phyloP scores from a whole-genome alignment of 495 filamentous ascomycete species.

The Terfezia boudieri region DNA sequence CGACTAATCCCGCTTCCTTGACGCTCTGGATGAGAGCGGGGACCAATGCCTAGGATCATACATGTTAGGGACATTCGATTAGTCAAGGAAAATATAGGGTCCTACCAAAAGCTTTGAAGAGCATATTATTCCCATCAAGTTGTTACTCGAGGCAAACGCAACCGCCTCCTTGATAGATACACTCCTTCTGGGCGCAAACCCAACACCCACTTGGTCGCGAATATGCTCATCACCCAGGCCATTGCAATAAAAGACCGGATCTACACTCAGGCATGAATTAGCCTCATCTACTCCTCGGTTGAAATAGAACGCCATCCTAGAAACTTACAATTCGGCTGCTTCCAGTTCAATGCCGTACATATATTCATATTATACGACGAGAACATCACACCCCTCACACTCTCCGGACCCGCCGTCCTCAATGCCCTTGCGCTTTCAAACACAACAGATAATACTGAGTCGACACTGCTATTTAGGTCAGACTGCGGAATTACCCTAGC shows the following conservation, averaged over 20 bases:
- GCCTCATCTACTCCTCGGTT: neutral
- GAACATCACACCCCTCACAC: constrained; percentile 70
- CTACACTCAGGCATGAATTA: constrained; percentile 20
- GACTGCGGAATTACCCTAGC: constrained; percentile 43
- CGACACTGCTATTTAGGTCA: constrained; percentile 74
- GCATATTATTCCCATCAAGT: constrained; percentile 93
- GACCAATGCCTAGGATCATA: constrained; percentile 48
- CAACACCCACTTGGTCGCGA: constrained; percentile 2
- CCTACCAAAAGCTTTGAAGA: constrained; percentile 58
- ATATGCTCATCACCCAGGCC: constrained; percentile 40
- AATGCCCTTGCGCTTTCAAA: constrained; percentile 74
- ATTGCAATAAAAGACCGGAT: constrained; percentile 86
- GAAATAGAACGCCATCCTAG: neutral
- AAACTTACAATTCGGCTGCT: constrained; percentile 76
- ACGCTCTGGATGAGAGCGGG: constrained; percentile 80
- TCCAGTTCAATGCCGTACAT: constrained; percentile 92
- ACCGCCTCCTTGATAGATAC: constrained; percentile 89
- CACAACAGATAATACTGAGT: constrained; percentile 59
- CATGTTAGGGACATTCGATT: constrained; percentile 1
- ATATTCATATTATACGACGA: constrained; percentile 73
- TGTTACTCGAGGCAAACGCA: constrained; percentile 79
- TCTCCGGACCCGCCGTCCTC: constrained; percentile 41
- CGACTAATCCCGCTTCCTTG: constrained; percentile 76
- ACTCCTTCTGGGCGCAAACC: constrained; percentile 31
- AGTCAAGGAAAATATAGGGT: neutral